phyloP scores from a whole-genome alignment of 768 basidiomycete species.

The Boletus patriciae region DNA sequence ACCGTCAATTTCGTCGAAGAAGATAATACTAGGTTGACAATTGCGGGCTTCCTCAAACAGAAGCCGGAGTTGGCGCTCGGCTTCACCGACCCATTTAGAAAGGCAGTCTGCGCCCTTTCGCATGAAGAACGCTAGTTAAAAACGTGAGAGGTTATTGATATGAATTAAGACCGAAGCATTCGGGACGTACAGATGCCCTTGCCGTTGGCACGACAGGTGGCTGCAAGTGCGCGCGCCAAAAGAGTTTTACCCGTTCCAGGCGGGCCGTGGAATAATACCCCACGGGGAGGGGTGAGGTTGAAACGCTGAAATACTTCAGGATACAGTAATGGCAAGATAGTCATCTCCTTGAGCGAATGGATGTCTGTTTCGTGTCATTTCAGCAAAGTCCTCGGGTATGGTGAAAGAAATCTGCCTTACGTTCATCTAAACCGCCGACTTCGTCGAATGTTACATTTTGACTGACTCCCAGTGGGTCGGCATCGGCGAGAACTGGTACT shows the following conservation, averaged over 20 bases:
- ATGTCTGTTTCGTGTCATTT: constrained; percentile 59
- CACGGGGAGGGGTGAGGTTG: constrained; percentile 90
- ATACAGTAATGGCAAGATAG: constrained; percentile 89
- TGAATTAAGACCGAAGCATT: not conserved
- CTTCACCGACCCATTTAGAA: constrained; percentile 99
- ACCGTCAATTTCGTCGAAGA: constrained; percentile 99
- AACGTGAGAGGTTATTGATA: not conserved
- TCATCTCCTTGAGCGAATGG: constrained; percentile 98
- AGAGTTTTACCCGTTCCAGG: constrained; percentile 99
- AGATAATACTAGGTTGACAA: constrained; percentile 95
- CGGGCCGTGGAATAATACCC: constrained; percentile 96
- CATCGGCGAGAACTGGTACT: constrained; percentile 77
- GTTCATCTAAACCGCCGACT: constrained; percentile 93
- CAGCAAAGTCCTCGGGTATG: not conserved
- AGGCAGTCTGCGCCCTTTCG: constrained; percentile 97
- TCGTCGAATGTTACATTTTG: constrained; percentile 94
- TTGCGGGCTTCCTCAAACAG: constrained; percentile 94
- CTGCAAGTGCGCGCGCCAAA: constrained; percentile 89
- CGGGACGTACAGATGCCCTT: constrained; percentile 78
- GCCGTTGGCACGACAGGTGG: constrained; percentile 84
- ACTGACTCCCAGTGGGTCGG: constrained; percentile 93
- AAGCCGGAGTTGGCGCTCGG: constrained; percentile 91
- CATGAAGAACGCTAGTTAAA: constrained; percentile 92
- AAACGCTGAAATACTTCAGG: constrained; percentile 97
- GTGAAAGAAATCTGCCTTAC: constrained; percentile 43